Base-by-base conservation (phyloP, 345 rosid genomes). In the Hypericum androsaemum region DNA sequence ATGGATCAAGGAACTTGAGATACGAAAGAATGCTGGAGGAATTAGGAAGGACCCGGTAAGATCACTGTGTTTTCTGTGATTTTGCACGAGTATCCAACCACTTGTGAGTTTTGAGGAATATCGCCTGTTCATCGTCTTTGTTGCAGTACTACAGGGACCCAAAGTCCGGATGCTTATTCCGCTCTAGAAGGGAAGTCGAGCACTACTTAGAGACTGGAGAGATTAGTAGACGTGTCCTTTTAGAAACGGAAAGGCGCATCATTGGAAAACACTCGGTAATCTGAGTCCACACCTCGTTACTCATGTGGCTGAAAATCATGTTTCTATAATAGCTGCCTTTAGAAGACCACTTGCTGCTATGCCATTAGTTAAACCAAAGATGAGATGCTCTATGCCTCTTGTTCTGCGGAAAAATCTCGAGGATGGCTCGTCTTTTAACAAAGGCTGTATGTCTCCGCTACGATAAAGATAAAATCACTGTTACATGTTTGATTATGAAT, bases 71-170 rank as follows among this genome's bases (percentile, higher is more conserved):
- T 41, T 41, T 11, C 56, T 15, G 28, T 15, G 11, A 14, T 15
- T 43, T 38, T 37, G 40, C 7, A 12, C 42, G 10, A 35, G 36
- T 42, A 47, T 6, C 39, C 39, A 35, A 43, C 28, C 12, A 14
- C 39, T 22, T 47, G 22, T 48, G 13, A 53, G 63, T 52, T n/a
- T 59, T 59, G 44, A 65, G 51, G 17, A 7, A 6, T 57, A 43
- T 22, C 32, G 32, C 32, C 1, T 22, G 32, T 22, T 4, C 32
- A 22, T 4, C 16, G 37, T 36, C 39, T 43, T 59, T 54, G 47
- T 43, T 50, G 58, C 75, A 76, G 77, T 72, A 35, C 41, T 76
- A 69, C 64, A 72, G 38, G 0, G 77, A 72, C 69, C 75, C 75
- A 37, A 65, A 50, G 13, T 66, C 22, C 43, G 74, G 77, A 53